These are phyloP conservation scores for Aspergillus sp. DNA, from an alignment of 2,329 filamentous ascomycete species.

Conservation along the genomic window DNA sequence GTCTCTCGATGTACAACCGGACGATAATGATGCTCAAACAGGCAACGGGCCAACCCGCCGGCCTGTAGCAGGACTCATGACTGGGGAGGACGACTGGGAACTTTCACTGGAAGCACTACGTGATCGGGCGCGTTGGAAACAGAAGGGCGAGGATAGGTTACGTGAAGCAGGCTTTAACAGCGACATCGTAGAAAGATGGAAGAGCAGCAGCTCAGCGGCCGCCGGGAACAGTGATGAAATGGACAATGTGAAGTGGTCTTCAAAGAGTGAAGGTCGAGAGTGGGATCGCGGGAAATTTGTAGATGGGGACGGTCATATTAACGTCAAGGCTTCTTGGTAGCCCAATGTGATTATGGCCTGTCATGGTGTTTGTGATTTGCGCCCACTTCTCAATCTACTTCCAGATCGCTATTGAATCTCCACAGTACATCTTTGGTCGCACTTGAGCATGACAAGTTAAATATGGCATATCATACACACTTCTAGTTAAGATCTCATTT, in stretches of 20 bases:
- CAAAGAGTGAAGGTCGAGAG: constrained; percentile 65
- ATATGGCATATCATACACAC: not conserved
- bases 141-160: constrained; percentile 72
- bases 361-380: not conserved
- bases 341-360: not conserved
- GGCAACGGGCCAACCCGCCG: constrained; percentile 51
- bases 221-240: constrained; percentile 50
- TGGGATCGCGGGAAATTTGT: constrained; percentile 67
- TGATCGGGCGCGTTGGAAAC: constrained; percentile 76
- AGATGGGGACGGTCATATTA: constrained; percentile 55
- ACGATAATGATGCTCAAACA: constrained; percentile 56
- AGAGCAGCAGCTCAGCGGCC: constrained; percentile 58
- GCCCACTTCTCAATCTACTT: no score
- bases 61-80: constrained; percentile 43
- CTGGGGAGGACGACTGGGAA: constrained; percentile 69
- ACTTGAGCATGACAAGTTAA: no score
- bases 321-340: constrained; percentile 52
- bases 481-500: not conserved
- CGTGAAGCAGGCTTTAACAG: constrained; percentile 77
- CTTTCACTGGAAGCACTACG: constrained; percentile 74
- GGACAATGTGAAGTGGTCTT: constrained; percentile 71
- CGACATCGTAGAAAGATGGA: constrained; percentile 70
- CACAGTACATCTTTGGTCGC: not conserved
- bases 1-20: constrained; percentile 39
- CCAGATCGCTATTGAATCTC: not conserved